Evolutionary conservation across 2,329 filamentous ascomycete genomes (phyloP), one percentile per base, ranked within the genome.

Genomic region (Fusarium miscanthi): DNA sequence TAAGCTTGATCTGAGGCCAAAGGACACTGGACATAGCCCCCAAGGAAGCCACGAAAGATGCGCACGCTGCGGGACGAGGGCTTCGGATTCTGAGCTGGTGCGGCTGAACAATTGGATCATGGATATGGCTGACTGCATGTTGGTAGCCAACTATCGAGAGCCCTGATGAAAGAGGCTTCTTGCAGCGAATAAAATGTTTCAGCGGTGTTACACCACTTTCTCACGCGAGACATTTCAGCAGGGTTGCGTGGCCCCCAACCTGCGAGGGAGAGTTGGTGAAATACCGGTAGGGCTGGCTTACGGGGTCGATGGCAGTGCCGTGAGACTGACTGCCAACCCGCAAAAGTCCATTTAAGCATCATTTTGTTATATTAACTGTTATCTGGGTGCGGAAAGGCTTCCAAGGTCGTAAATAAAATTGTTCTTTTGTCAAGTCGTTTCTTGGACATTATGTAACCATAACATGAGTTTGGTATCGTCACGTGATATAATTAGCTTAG

Each of bases 61-160:
- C 21, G 14, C 16, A 40, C 16, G 17, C 14, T n/a, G 14, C 13
- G 12, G 17, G 35, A 19, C 12, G 4, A 14, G 25, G 30, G 6
- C 38, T 43, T 40, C 23, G 23, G 35, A 43, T 42, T 1, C 23
- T 35, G 19, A 25, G 41, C 35, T 21, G 30, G 9, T 37, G 12
- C 19, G 25, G 37, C 42, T 49, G 37, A 38, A 38, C 14, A 3
- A 38, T 38, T 42, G 25, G 59, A 13, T n/a, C 35, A 17, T 8
- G 19, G 9, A 11, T 25, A 60, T 41, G 14, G 48, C 42, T 58
- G 60, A 43, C 59, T 49, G 37, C 49, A 64, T 66, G 21, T 13
- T 5, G 16, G 23, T 27, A 30, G 33, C 38, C 17, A 40, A 38
- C 25, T 10, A 1, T 8, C 12, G 14, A 3, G 11, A 1, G 11